phyloP scores from a whole-genome alignment of 2,329 filamentous ascomycete genomes.

The Pezicula rhizophila region DNA sequence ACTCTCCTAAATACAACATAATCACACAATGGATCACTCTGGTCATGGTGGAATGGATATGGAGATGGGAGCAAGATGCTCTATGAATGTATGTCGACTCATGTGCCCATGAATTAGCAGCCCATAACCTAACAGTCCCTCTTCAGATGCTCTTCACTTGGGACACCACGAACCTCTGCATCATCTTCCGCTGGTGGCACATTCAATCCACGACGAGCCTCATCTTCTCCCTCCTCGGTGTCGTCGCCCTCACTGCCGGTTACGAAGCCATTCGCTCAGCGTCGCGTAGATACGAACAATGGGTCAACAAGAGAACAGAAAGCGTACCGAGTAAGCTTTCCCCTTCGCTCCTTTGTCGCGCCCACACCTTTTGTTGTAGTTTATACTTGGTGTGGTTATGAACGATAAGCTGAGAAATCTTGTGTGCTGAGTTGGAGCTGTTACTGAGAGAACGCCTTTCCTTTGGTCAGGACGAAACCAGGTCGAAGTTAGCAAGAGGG shows the following conservation, averaged over 20 bases:
- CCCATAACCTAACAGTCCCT: not conserved
- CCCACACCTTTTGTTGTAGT: not conserved
- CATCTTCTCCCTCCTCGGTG: slow-evolving; percentile 72
- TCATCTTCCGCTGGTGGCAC: slow-evolving; percentile 91
- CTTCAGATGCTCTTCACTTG: slow-evolving; percentile 95
- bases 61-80: slow-evolving; percentile 65
- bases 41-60: slow-evolving; percentile 50
- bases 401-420: slow-evolving; percentile 21
- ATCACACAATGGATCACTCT: slow-evolving; percentile 48
- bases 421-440: slow-evolving; percentile 15
- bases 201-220: slow-evolving; percentile 69
- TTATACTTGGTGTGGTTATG: not conserved
- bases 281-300: slow-evolving; percentile 69
- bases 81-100: slow-evolving; percentile 71
- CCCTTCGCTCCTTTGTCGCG: slow-evolving; percentile 3
- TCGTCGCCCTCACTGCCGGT: slow-evolving; percentile 79
- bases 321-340: slow-evolving; percentile 23
- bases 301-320: slow-evolving; percentile 16
- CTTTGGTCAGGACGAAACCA: slow-evolving; percentile 69
- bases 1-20: not conserved
- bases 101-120: not conserved
- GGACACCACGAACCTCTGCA: slow-evolving; percentile 89
- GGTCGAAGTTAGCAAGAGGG: slow-evolving; percentile 55
- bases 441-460: slow-evolving; percentile 59
- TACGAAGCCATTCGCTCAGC: slow-evolving; percentile 83